A percentile compares a stretch with the other conserved stretches of the same genome.
Conservation (phyloP, 139 green algal species). For the Ettlia oleoabundans region DNA sequence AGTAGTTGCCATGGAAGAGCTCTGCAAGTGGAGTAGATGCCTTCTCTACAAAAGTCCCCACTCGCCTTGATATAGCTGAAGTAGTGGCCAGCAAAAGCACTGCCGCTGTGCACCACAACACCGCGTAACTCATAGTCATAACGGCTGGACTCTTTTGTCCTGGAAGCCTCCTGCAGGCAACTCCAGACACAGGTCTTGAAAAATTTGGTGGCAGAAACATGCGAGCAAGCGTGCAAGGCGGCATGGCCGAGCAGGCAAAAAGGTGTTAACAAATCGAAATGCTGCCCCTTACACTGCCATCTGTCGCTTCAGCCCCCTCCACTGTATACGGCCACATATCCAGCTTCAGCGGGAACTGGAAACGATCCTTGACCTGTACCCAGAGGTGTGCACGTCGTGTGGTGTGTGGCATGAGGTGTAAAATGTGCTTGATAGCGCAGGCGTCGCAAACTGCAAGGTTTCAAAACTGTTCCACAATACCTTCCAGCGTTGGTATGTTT, state of each 20-base stretch:
- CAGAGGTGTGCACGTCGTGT: too few relatives aligned
- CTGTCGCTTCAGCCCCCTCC: conserved; percentile 63
- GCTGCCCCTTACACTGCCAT: conserved; percentile 42
- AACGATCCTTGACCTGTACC: conserved; percentile 66
- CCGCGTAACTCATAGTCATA: conserved; percentile 89
- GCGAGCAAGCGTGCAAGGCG: neutral
- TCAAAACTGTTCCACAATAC: conserved; percentile 39
- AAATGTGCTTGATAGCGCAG: too few relatives aligned
- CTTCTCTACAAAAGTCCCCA: too few relatives aligned
- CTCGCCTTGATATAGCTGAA: conserved; percentile 87
- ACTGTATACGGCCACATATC: conserved; percentile 90
- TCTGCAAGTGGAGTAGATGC: too few relatives aligned
- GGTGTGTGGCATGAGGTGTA: too few relatives aligned
- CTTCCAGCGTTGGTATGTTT: conserved; percentile 85
- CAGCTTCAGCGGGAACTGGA: conserved; percentile 87
- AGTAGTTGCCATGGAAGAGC: neutral
- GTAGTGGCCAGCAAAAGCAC: conserved; percentile 94
- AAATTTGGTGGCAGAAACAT: neutral
- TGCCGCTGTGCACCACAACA: conserved; percentile 93
- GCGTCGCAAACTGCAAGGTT: too few relatives aligned
- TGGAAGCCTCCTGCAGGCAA: neutral
- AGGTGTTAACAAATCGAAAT: too few relatives aligned
- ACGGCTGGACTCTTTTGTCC: neutral
- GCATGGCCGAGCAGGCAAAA: too few relatives aligned
- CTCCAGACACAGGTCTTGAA: neutral